Evolutionary conservation across 202 grass and related monocot species (phyloP).

Genomic region (Setaria viridis): DNA sequence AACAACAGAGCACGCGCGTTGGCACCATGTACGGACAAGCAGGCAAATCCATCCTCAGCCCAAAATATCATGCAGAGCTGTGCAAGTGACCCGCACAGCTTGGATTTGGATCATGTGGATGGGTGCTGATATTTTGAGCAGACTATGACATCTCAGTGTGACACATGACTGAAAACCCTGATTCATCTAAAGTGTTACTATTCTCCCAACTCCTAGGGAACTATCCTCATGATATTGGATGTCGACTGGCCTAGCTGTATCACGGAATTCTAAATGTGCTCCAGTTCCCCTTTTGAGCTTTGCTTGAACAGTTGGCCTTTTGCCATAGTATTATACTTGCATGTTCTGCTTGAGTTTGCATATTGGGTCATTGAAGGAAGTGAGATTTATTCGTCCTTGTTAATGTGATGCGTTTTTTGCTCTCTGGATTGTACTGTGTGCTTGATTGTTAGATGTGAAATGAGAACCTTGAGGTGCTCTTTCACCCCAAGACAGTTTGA

Average conservation of each 20-base stretch:
- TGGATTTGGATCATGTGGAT: slow-evolving; percentile 40
- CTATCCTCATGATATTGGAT: slow-evolving; percentile 31
- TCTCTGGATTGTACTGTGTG: background rate
- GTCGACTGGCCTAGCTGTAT: slow-evolving; percentile 8
- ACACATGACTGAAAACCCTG: slow-evolving; percentile 12
- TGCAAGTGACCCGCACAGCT: slow-evolving; percentile 12
- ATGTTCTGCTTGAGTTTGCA: background rate
- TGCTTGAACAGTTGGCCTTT: slow-evolving; percentile 34
- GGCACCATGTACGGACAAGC: background rate
- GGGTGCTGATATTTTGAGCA: slow-evolving; percentile 37
- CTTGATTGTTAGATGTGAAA: background rate
- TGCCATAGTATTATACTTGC: background rate
- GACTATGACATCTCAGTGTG: slow-evolving; percentile 42
- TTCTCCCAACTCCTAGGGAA: slow-evolving; percentile 4
- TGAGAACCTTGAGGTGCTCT: background rate
- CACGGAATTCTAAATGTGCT: slow-evolving; percentile 10
- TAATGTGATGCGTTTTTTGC: background rate
- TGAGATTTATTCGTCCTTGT: background rate
- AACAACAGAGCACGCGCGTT: background rate
- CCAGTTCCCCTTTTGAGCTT: background rate
- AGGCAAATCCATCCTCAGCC: slow-evolving; percentile 1
- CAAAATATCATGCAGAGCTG: slow-evolving; percentile 13
- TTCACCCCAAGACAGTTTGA: background rate
- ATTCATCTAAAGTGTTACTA: slow-evolving; percentile 18
- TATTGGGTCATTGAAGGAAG: background rate